These are phyloP conservation scores for Zymoseptoria brevis DNA, from an alignment of 2,329 filamentous ascomycete genomes.

Conservation along the genomic window DNA sequence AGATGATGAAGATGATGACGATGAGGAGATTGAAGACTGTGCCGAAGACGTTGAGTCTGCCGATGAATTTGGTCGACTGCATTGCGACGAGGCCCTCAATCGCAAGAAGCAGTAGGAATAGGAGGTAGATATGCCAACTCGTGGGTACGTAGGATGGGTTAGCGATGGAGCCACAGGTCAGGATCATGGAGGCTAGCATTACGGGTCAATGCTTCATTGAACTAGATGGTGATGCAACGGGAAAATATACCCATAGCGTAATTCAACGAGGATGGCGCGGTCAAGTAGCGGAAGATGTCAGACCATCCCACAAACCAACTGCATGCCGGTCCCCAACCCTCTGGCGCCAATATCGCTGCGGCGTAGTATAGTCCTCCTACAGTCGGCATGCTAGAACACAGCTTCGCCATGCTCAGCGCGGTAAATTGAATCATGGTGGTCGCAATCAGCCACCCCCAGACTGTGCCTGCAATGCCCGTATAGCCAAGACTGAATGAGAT, in stretches of 20 bases:
- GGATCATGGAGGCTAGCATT: constrained; percentile 37
- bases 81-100: constrained; percentile 29
- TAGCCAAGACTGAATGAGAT: constrained; percentile 31
- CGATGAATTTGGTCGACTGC: constrained; percentile 30
- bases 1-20: constrained; percentile 30
- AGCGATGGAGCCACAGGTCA: constrained; percentile 28
- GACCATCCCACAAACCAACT: constrained; percentile 27
- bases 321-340: constrained; percentile 22
- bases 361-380: constrained; percentile 36
- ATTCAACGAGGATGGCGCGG: constrained; percentile 28
- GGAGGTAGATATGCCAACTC: constrained; percentile 31
- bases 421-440: constrained; percentile 28
- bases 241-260: constrained; percentile 26
- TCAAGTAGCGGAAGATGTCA: constrained; percentile 27
- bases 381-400: constrained; percentile 30
- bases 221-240: neutral
- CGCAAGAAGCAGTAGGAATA: constrained; percentile 26
- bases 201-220: no score
- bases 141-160: constrained; percentile 28
- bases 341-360: constrained; percentile 29
- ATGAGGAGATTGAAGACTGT: constrained; percentile 27
- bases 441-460: constrained; percentile 31
- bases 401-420: constrained; percentile 31
- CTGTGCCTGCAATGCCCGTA: constrained; percentile 17
- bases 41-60: constrained; percentile 23